Conservation (phyloP, 1,284 basidiomycete genomes). For the Trichosporon sp. region DNA sequence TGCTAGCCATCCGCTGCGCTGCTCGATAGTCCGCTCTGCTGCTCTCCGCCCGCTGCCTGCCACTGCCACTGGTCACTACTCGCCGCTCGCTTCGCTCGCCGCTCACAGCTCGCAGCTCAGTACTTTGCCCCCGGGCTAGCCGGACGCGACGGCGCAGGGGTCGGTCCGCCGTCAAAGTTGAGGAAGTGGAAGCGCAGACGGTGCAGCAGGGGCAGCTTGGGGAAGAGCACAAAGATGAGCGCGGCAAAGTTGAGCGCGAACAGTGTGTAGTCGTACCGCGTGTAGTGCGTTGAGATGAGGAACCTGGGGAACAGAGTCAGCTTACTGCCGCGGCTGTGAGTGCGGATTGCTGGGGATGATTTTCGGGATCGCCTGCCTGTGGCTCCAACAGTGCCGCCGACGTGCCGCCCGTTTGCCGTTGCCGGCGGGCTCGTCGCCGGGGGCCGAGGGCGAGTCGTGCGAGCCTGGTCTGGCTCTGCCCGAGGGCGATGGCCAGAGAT, state of each 20-base stretch:
- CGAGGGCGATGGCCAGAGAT: too few species aligned
- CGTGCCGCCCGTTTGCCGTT: too few species aligned
- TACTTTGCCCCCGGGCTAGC: constrained; percentile 39
- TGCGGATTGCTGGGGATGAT: not conserved
- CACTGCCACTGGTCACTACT: too few species aligned
- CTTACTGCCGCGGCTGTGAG: not conserved
- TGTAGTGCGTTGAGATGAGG: constrained; percentile 95
- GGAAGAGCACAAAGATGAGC: constrained; percentile 75
- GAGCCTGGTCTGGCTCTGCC: too few species aligned
- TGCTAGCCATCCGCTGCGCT: too few species aligned
- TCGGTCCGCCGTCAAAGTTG: constrained; percentile 26
- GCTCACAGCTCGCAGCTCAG: too few species aligned
- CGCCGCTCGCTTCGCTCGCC: too few species aligned
- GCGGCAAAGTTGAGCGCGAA: constrained; percentile 88
- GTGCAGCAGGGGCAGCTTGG: constrained; percentile 73
- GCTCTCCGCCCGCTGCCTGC: too few species aligned
- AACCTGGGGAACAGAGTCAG: constrained; percentile 57
- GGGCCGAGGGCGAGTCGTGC: too few species aligned
- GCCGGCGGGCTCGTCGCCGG: too few species aligned
- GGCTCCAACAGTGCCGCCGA: too few species aligned
- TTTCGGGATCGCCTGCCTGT: not conserved
- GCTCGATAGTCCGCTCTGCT: too few species aligned
- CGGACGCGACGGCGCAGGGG: constrained; percentile 39
- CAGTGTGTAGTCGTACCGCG: constrained; percentile 84
- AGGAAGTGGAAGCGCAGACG: constrained; percentile 48